A percentile compares a stretch with the other conserved stretches of the same genome.
These are phyloP conservation scores for Cerioporus squamosus DNA, from an alignment of 1,284 basidiomycete species.

Conservation along the genomic window DNA sequence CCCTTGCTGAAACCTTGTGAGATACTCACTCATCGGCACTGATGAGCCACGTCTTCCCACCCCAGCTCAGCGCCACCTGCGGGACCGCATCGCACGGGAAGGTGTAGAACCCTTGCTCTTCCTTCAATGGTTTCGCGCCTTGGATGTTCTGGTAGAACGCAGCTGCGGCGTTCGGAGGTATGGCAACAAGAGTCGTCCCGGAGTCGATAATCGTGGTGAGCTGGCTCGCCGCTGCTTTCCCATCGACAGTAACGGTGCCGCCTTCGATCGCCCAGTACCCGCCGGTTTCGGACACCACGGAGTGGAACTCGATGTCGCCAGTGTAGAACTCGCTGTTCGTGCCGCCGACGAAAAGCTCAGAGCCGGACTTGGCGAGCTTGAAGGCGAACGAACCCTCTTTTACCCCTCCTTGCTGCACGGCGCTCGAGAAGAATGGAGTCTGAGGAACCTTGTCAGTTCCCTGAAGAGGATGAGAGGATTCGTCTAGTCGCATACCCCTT, in stretches of 20 bases:
- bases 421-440: constrained; percentile 51
- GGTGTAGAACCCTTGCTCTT: constrained; percentile 42
- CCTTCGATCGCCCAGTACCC: constrained; percentile 49
- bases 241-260: constrained; percentile 38
- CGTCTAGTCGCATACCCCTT: constrained; percentile 5
- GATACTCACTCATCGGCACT: constrained; percentile 29
- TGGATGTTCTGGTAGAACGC: constrained; percentile 48
- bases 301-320: constrained; percentile 35
- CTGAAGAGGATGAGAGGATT: neutral
- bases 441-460: neutral
- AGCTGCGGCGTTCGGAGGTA: constrained; percentile 45
- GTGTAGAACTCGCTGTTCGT: constrained; percentile 43
- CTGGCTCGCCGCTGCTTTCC: constrained; percentile 17
- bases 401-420: constrained; percentile 42
- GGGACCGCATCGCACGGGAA: constrained; percentile 45
- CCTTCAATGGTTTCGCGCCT: constrained; percentile 40
- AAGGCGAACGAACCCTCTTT: constrained; percentile 55
- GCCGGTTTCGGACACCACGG: constrained; percentile 23
- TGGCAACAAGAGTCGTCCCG: constrained; percentile 55
- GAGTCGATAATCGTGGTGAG: constrained; percentile 46
- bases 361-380: constrained; percentile 48
- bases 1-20: neutral
- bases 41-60: constrained; percentile 44
- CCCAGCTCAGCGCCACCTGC: constrained; percentile 45
- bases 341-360: constrained; percentile 65